Conservation (phyloP, 2,329 filamentous ascomycete species). For the Ophiostoma sp. region DNA sequence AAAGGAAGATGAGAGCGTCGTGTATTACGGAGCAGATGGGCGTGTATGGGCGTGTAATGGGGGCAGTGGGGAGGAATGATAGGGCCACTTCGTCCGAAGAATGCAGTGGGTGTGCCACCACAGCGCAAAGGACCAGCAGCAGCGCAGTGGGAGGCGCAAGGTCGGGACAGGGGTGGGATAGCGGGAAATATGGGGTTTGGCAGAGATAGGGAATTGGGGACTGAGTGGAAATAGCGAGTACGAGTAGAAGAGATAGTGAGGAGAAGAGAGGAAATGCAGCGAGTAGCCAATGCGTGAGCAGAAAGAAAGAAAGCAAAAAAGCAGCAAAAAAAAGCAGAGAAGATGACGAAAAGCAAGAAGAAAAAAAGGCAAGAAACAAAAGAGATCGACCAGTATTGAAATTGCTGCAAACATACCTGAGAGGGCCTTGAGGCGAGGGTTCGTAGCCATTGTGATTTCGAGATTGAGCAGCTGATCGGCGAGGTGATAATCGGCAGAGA, state of each 20-base stretch:
- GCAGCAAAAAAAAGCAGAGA: constrained; percentile 14
- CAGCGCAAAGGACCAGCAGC: constrained; percentile 15
- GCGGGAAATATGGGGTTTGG: constrained; percentile 27
- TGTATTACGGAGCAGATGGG: constrained; percentile 9
- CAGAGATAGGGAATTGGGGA: constrained; percentile 18
- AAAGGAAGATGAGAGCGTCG: constrained; percentile 19
- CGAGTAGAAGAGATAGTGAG: constrained; percentile 18
- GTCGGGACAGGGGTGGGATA: constrained; percentile 23
- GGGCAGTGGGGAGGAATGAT: constrained; percentile 23
- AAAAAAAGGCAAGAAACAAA: constrained; percentile 26
- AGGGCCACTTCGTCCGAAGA: constrained; percentile 29
- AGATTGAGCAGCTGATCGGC: constrained; percentile 2
- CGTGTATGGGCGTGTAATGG: constrained; percentile 17
- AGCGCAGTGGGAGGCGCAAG: constrained; percentile 19
- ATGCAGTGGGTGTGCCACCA: constrained; percentile 22
- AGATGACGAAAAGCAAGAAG: too few relatives aligned
- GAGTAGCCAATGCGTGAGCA: background rate
- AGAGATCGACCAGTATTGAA: background rate
- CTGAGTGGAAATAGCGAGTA: constrained; percentile 21
- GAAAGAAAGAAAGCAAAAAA: background rate
- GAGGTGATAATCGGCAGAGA: background rate
- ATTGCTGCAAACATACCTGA: constrained; percentile 47
- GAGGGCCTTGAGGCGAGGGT: constrained; percentile 56
- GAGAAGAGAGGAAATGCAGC: background rate
- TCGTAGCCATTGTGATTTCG: constrained; percentile 47